A percentile compares a stretch with the other conserved stretches of the same genome.
phyloP scores from a whole-genome alignment of 176 grass and related monocot species.

The Pharus latifolius region DNA sequence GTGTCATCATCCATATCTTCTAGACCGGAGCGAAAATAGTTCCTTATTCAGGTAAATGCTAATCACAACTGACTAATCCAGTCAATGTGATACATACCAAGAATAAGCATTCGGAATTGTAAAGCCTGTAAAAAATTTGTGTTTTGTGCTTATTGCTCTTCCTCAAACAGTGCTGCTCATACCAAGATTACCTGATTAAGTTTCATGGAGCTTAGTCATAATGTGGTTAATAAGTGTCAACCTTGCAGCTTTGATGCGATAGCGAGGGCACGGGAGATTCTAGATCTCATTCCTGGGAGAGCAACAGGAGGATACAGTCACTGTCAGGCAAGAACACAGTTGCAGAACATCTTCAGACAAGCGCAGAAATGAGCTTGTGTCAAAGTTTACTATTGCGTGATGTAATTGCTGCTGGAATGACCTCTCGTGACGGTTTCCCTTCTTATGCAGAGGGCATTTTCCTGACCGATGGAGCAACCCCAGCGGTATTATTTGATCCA shows the following conservation, averaged over 20 bases:
- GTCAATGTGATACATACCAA: not conserved
- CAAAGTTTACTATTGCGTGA: constrained; percentile 27
- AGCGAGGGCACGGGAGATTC: constrained; percentile 40
- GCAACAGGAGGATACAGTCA: constrained; percentile 72
- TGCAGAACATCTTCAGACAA: not conserved
- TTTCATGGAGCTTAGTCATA: no score
- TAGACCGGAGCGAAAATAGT: constrained; percentile 28
- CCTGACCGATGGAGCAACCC: constrained; percentile 59
- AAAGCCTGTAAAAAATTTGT: no score
- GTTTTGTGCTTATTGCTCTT: no score
- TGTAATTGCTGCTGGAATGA: constrained; percentile 45
- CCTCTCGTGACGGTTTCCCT: constrained; percentile 51
- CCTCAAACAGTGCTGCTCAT: no score
- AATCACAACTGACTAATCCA: no score
- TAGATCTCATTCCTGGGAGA: constrained; percentile 49
- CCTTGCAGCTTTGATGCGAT: constrained; percentile 47
- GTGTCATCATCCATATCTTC: constrained; percentile 58
- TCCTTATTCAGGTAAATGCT: constrained; percentile 74
- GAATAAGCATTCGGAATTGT: not conserved
- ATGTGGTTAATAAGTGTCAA: not conserved
- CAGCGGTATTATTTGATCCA: constrained; percentile 48
- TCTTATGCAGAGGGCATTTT: constrained; percentile 59
- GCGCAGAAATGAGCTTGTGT: not conserved
- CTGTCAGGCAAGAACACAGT: constrained; percentile 41
- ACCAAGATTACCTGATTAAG: no score